These are phyloP conservation scores for Xylaria sp. DNA, from an alignment of 2,329 filamentous ascomycete species.

Conservation along the genomic window DNA sequence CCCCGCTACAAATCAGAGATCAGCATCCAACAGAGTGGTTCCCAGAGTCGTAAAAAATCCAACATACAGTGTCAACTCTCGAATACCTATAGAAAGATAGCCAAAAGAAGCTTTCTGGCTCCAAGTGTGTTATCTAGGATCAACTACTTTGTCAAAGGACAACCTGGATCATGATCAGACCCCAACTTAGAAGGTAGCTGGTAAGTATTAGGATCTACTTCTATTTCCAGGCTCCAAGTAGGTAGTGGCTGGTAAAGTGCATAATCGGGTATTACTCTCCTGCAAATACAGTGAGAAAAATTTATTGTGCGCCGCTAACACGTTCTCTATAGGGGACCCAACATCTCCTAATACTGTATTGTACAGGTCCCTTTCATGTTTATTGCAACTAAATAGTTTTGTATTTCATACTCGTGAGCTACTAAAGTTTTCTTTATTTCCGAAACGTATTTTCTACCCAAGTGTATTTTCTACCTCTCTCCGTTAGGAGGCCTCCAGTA, in stretches of 20 bases:
- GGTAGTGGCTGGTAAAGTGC: slow-evolving; percentile 1
- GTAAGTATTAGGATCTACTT: background rate
- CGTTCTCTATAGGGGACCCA: background rate
- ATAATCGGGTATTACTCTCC: background rate
- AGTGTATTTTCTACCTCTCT: background rate
- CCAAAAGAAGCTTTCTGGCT: no score
- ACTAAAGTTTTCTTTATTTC: background rate
- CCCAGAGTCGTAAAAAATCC: no score
- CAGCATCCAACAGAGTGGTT: no score
- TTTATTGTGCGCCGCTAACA: background rate
- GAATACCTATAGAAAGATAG: background rate
- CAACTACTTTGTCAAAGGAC: background rate
- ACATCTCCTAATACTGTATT: background rate
- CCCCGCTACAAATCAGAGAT: background rate
- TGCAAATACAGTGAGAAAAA: background rate
- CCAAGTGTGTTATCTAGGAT: background rate
- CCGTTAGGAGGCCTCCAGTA: background rate
- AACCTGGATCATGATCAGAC: background rate
- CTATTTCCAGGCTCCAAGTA: background rate
- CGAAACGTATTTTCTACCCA: no score
- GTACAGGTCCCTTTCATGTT: background rate
- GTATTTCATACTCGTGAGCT: background rate
- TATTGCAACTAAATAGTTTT: background rate
- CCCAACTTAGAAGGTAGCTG: background rate
- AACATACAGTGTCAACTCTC: background rate